These are phyloP conservation scores for Piper betle DNA, from an alignment of 164 flowering plant genomes.

Conservation along the genomic window DNA sequence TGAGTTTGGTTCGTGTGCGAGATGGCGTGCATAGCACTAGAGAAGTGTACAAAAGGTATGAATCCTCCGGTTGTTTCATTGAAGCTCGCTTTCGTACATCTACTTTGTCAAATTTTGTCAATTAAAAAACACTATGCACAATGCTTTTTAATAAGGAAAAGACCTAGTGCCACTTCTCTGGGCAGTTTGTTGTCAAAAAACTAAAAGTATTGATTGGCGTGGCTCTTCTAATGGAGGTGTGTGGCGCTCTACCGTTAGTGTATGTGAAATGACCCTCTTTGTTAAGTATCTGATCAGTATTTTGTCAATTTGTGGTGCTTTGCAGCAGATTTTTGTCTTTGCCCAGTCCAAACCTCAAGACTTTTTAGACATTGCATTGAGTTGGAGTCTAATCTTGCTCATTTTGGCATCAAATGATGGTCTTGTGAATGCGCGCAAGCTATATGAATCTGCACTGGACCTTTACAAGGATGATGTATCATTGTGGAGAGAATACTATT, in stretches of 20 bases:
- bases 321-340: constrained; percentile 49
- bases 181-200: background rate
- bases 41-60: too few relatives aligned
- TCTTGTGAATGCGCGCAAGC: constrained; percentile 55
- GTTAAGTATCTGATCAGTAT: background rate
- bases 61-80: background rate
- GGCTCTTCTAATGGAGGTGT: background rate
- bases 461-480: constrained; percentile 43
- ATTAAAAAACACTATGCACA: background rate
- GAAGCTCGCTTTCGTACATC: background rate
- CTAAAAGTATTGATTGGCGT: background rate
- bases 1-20: too few relatives aligned
- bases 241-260: background rate
- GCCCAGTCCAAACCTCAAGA: constrained; percentile 71
- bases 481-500: constrained; percentile 65
- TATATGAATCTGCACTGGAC: constrained; percentile 66
- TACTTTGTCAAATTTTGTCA: background rate
- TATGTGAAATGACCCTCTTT: background rate
- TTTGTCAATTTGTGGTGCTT: constrained; percentile 1
- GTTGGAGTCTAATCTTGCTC: constrained; percentile 63
- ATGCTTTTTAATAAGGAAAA: background rate
- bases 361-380: constrained; percentile 57
- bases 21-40: too few relatives aligned
- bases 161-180: background rate
- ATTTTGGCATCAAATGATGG: constrained; percentile 38